Conservation (phyloP, 2,329 filamentous ascomycete species). For the Blastomyces emzantsi region DNA sequence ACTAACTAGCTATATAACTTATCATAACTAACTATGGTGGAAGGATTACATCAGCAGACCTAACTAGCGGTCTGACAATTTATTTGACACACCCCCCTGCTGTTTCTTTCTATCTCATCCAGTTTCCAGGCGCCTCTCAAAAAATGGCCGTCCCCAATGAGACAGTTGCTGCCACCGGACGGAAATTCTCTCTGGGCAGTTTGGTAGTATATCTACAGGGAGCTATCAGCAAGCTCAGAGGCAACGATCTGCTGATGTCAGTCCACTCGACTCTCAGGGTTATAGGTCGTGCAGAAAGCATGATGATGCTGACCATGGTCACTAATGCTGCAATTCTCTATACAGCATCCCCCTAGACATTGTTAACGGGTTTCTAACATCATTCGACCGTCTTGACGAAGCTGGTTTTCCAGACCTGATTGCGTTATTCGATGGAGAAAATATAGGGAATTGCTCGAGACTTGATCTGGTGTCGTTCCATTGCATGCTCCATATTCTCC, state of each 20-base stretch:
- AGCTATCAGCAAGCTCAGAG: slow-evolving; percentile 4
- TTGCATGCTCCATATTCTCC: slow-evolving; percentile 15
- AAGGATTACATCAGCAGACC: no score
- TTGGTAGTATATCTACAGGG: slow-evolving; percentile 10
- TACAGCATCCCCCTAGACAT: slow-evolving; percentile 12
- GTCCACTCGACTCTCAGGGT: neutral
- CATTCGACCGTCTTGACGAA: slow-evolving; percentile 4
- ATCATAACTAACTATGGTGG: no score
- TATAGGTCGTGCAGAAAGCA: neutral
- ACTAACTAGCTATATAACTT: no score
- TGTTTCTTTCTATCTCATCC: neutral
- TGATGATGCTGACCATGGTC: neutral
- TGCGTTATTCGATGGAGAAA: slow-evolving; percentile 12
- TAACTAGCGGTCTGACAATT: no score
- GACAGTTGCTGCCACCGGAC: neutral
- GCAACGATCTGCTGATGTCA: slow-evolving; percentile 12
- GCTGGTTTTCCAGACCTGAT: slow-evolving; percentile 11
- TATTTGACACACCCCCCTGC: no score
- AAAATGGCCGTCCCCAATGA: neutral
- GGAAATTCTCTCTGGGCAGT: neutral
- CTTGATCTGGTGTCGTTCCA: slow-evolving; percentile 16
- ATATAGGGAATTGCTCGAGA: slow-evolving; percentile 11
- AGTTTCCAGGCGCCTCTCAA: neutral
- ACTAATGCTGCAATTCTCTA: neutral
- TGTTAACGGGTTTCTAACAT: slow-evolving; percentile 10